Percentiles rank a stretch among this genome's conserved stretches.
These are phyloP conservation scores for Verticillium klebahnii DNA, from an alignment of 2,329 filamentous ascomycete genomes.

Conservation along the genomic window DNA sequence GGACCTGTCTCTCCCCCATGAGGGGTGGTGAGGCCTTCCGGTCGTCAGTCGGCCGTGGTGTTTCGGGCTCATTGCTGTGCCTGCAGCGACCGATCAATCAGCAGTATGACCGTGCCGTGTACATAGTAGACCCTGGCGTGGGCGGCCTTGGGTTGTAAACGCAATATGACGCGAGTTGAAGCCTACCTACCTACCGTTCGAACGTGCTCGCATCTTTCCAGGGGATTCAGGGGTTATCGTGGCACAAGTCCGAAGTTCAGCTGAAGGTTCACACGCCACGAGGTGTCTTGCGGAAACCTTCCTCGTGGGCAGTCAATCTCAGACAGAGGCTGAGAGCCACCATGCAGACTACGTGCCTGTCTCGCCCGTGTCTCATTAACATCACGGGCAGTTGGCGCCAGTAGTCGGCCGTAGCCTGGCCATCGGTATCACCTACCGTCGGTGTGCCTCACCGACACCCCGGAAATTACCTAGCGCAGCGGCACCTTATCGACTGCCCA, in stretches of 20 bases:
- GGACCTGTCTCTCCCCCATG: too few species aligned
- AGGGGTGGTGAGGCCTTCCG: not conserved
- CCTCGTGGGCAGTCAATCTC: not conserved
- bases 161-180: not conserved
- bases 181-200: not conserved
- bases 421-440: not conserved
- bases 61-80: too few species aligned
- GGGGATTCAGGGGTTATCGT: not conserved
- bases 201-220: not conserved
- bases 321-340: not conserved
- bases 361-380: not conserved
- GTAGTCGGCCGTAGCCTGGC: not conserved
- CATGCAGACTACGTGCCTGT: not conserved
- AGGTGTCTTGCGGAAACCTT: not conserved
- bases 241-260: not conserved
- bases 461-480: not conserved
- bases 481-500: slow-evolving; percentile 9
- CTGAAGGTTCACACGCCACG: not conserved
- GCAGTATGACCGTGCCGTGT: too few species aligned
- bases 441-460: not conserved
- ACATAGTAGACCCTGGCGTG: too few species aligned
- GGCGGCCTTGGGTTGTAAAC: not conserved
- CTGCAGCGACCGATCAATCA: too few species aligned
- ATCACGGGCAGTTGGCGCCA: too few species aligned
- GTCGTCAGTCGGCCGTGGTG: not conserved